Evolutionary conservation across 2,329 filamentous ascomycete species (phyloP), one percentile per base, ranked within the genome.

Genomic region (Aspergillus sp.): DNA sequence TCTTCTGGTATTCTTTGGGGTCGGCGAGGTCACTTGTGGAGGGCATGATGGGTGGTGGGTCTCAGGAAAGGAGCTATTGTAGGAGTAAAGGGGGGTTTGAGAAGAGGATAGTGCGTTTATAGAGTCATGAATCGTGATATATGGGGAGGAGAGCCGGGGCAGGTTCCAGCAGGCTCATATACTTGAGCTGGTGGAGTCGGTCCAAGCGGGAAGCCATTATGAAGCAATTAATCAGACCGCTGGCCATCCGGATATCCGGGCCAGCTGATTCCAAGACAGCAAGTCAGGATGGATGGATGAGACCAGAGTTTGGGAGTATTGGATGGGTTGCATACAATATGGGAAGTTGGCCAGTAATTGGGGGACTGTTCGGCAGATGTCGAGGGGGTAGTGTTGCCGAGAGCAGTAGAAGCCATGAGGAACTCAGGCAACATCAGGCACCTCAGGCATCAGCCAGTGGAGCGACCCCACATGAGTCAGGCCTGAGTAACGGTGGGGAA

Each of bases 1-100:
- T 81, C 54, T 81, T 80, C 57, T 82, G 80, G 63, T 82, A 83
- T 47, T 83, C 79, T 45, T 70, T 39, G 49, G 72, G 70, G 55
- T 72, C 69, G 2, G 71, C 59, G 8, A 72, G 60, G 2, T 62
- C 62, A 25, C 60, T 64, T 52, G 65, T 67, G 9, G 70, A 71
- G 62, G 66, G 61, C 70, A 74, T 73, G 36, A 15, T 69, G 55
- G 12, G 43, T 51, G 50, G 28, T 53, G 23, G 23, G 21, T 10
- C 38, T 25, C 45, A 39, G 9, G 28, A 38, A n/a, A 51, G 51
- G 4, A 49, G 8, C 7, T 49, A 32, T 6, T 36, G 5, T 36
- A 36, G 19, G 2, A 15, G 41, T 6, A 41, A 17, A 43, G 4
- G 4, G 39, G 17, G 4, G 4, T 19, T 36, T 47, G 13, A 28